phyloP scores from a whole-genome alignment of 2,329 filamentous ascomycete species.

The Paecilomyces niveus region DNA sequence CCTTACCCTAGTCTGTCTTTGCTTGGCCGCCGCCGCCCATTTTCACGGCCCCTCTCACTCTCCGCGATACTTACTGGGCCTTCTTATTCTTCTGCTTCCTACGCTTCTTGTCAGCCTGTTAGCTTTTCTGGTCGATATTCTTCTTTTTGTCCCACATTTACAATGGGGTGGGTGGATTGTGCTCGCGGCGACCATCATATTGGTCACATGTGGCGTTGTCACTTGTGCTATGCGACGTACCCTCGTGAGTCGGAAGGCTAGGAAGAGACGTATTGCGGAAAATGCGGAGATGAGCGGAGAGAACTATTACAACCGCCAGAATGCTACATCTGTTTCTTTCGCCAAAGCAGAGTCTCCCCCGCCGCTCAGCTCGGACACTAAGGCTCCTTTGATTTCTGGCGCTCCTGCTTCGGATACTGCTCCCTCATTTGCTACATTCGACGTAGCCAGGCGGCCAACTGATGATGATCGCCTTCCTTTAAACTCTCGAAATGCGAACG shows the following conservation, averaged over 20 bases:
- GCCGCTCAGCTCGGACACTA: constrained; percentile 47
- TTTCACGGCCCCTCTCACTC: constrained; percentile 85
- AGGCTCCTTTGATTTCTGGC: constrained; percentile 52
- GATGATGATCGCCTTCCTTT: constrained; percentile 37
- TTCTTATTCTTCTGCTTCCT: constrained; percentile 81
- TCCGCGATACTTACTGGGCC: constrained; percentile 72
- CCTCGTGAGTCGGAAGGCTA: constrained; percentile 83
- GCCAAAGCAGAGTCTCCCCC: constrained; percentile 47
- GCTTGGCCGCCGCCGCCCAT: constrained; percentile 73
- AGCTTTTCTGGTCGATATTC: constrained; percentile 85
- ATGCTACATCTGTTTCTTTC: constrained; percentile 23
- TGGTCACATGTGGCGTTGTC: constrained; percentile 72
- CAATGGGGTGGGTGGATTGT: constrained; percentile 94
- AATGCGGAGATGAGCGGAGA: constrained; percentile 97
- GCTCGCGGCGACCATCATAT: constrained; percentile 77
- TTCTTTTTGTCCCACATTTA: constrained; percentile 90
- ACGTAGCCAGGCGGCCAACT: constrained; percentile 22
- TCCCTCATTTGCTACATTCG: constrained; percentile 42
- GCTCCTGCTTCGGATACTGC: constrained; percentile 45
- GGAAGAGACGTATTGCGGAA: constrained; percentile 82
- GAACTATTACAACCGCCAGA: constrained; percentile 71
- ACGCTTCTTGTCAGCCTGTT: constrained; percentile 77
- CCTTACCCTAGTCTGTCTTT: constrained; percentile 75
- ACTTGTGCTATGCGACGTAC: constrained; percentile 94
- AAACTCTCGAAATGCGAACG: constrained; percentile 26